phyloP scores from a whole-genome alignment of 176 grass and related monocot species.

The Musa schizocarpa region DNA sequence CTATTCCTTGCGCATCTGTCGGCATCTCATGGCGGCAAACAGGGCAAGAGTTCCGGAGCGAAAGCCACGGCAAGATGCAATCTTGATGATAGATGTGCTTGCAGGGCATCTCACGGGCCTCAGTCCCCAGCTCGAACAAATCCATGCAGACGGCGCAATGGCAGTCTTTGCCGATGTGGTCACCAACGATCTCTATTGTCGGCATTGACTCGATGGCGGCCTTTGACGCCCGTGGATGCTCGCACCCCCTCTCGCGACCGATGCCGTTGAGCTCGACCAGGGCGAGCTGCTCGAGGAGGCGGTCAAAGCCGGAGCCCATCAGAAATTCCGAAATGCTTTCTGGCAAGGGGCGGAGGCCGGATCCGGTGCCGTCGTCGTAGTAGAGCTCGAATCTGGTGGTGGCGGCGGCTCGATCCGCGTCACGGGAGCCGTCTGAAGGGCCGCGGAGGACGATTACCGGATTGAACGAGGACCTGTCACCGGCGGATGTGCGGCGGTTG shows the following conservation, averaged over 20 bases:
- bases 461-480: conserved; percentile 60
- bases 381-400: conserved; percentile 69
- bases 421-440: neutral
- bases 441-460: conserved; percentile 75
- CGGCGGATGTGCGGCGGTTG: conserved; percentile 11
- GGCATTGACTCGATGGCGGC: conserved; percentile 67
- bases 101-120: conserved; percentile 81
- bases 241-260: neutral
- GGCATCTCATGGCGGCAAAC: neutral
- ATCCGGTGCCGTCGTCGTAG: conserved; percentile 77
- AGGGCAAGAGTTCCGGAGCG: conserved; percentile 69
- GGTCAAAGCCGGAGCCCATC: conserved; percentile 89
- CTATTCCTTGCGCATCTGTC: conserved; percentile 13
- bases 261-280: conserved; percentile 57
- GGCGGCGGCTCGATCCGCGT: neutral
- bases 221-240: too few species aligned
- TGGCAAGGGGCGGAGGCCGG: conserved; percentile 61
- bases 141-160: conserved; percentile 94
- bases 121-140: conserved; percentile 45
- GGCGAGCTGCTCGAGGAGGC: conserved; percentile 67
- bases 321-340: conserved; percentile 86
- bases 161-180: conserved; percentile 19
- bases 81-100: conserved; percentile 81
- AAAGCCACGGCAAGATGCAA: conserved; percentile 87
- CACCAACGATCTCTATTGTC: conserved; percentile 27